phyloP scores from a whole-genome alignment of 2,329 filamentous ascomycete genomes.

The Gnomoniopsis sp. region DNA sequence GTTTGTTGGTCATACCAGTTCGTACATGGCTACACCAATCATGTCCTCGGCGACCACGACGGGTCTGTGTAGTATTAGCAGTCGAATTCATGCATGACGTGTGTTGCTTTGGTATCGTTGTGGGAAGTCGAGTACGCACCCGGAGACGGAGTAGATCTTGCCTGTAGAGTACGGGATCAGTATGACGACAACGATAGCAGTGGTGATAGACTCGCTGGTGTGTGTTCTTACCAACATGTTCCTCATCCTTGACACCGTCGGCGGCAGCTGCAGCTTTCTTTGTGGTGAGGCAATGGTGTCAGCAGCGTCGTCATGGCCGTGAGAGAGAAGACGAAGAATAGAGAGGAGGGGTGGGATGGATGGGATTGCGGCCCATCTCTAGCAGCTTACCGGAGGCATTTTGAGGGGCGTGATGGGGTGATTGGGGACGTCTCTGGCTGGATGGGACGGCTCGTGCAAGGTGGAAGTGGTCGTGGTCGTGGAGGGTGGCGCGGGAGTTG shows the following conservation, averaged over 20 bases:
- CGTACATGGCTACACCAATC: slow-evolving; percentile 99
- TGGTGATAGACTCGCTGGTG: background rate
- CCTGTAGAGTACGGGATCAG: slow-evolving; percentile 33
- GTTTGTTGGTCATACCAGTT: slow-evolving; percentile 68
- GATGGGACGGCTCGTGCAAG: slow-evolving; percentile 25
- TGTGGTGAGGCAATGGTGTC: slow-evolving; percentile 17
- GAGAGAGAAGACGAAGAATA: slow-evolving; percentile 14
- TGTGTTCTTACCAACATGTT: slow-evolving; percentile 36
- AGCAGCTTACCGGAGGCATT: slow-evolving; percentile 54
- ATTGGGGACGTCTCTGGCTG: slow-evolving; percentile 25
- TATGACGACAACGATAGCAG: background rate
- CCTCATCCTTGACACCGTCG: slow-evolving; percentile 34
- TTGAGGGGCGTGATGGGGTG: slow-evolving; percentile 33
- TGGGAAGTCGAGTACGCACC: slow-evolving; percentile 42
- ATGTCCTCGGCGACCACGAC: slow-evolving; percentile 98
- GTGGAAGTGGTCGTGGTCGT: slow-evolving; percentile 20
- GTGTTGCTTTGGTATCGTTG: background rate
- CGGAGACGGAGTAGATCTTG: slow-evolving; percentile 62
- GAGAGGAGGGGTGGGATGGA: slow-evolving; percentile 10
- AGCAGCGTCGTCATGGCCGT: background rate
- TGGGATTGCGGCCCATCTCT: slow-evolving; percentile 8
- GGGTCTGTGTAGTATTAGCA: slow-evolving; percentile 54
- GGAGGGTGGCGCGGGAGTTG: slow-evolving; percentile 25
- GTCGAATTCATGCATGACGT: slow-evolving; percentile 9
- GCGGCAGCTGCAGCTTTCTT: slow-evolving; percentile 33